phyloP scores from a whole-genome alignment of 2,329 filamentous ascomycete species.

The Colletotrichum theobromicola region DNA sequence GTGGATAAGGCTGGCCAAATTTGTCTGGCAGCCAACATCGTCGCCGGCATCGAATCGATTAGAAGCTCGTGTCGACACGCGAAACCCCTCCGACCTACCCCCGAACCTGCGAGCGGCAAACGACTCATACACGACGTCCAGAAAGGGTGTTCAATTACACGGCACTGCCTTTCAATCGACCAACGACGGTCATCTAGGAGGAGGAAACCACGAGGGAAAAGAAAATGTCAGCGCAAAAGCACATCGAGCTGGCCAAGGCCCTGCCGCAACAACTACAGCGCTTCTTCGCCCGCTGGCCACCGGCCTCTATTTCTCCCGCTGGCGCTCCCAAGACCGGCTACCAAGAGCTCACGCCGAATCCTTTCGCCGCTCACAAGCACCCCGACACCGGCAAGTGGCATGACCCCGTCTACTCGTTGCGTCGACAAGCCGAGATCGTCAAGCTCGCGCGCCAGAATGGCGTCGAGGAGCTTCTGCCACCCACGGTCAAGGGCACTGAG shows the following conservation, averaged over 20 bases:
- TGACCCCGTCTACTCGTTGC: constrained; percentile 80
- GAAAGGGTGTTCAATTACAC: background rate
- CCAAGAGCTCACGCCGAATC: constrained; percentile 70
- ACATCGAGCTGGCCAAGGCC: constrained; percentile 68
- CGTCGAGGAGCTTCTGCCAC: constrained; percentile 81
- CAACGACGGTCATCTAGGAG: background rate
- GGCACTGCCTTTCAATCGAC: background rate
- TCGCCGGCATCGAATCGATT: background rate
- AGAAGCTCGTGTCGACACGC: background rate
- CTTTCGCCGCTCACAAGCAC: constrained; percentile 83
- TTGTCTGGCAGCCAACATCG: constrained; percentile 8
- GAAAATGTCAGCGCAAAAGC: constrained; percentile 28
- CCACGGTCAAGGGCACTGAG: constrained; percentile 76
- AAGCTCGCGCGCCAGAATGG: constrained; percentile 82
- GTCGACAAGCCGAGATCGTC: constrained; percentile 88
- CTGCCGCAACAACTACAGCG: constrained; percentile 80
- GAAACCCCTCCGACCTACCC: background rate
- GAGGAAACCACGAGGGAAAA: background rate
- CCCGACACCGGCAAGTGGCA: constrained; percentile 82
- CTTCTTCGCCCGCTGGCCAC: constrained; percentile 92
- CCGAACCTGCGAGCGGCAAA: background rate
- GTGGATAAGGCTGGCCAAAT: constrained; percentile 17
- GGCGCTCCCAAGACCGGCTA: constrained; percentile 53
- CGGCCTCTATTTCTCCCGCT: constrained; percentile 62
- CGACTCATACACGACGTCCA: background rate